These are phyloP conservation scores for Pilaira anomala DNA, from an alignment of 192 early-diverging fungal genomes.

Conservation along the genomic window DNA sequence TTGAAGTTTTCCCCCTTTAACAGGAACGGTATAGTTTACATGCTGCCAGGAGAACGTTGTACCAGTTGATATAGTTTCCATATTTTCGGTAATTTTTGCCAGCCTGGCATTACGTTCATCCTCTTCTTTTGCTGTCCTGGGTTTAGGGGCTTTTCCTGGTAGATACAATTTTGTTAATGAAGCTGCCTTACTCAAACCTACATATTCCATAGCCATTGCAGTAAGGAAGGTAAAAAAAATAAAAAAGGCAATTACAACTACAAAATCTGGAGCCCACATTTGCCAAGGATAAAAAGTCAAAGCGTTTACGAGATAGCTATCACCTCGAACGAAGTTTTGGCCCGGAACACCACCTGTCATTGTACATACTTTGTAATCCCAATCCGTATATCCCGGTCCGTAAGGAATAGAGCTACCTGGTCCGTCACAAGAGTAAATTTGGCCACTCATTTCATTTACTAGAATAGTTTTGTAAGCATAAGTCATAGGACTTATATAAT, in stretches of 20 bases:
- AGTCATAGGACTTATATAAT: constrained; percentile 65
- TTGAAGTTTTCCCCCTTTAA: constrained; percentile 60
- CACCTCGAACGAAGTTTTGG: constrained; percentile 49
- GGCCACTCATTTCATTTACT: constrained; percentile 61
- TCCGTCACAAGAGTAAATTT: constrained; percentile 34
- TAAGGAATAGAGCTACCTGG: constrained; percentile 27
- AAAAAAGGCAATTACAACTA: constrained; percentile 52
- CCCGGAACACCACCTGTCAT: constrained; percentile 59
- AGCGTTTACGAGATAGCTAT: constrained; percentile 51
- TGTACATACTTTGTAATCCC: constrained; percentile 53
- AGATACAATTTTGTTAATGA: constrained; percentile 49
- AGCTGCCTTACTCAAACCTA: constrained; percentile 37
- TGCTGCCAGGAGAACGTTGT: constrained; percentile 61
- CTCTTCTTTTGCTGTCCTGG: constrained; percentile 23
- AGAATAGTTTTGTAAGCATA: constrained; percentile 67
- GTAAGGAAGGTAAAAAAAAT: constrained; percentile 38
- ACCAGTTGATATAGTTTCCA: constrained; percentile 34
- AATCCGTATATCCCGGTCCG: constrained; percentile 34
- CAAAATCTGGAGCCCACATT: constrained; percentile 56
- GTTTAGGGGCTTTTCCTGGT: constrained; percentile 31
- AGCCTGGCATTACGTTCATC: constrained; percentile 29
- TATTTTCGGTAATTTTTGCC: constrained; percentile 34
- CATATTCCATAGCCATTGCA: constrained; percentile 52
- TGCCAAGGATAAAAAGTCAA: constrained; percentile 54
- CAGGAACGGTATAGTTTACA: constrained; percentile 68